Base-by-base conservation (phyloP, 2,329 filamentous ascomycete species). In the Paracorniculantispora psalliotae region DNA sequence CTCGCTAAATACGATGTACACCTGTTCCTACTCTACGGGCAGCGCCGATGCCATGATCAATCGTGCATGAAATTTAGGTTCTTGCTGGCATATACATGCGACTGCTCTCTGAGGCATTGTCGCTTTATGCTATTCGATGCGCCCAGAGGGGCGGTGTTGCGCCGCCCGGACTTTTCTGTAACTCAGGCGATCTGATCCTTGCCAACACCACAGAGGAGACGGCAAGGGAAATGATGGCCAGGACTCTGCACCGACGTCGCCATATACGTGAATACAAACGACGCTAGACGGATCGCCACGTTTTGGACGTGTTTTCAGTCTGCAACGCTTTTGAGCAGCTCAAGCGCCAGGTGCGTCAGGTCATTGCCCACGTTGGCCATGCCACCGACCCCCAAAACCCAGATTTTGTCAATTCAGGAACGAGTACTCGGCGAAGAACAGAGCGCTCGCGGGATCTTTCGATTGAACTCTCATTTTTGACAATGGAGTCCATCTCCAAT, bases 141-240 rank as follows among this genome's bases (percentile, higher is more conserved):
- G 8, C 21, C 2, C 2, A 28, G 26, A 43, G 28, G 47, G 23
- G 49, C 33, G 23, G 26, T 52, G 33, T 21, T 52, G 33, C 33
- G 23, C 49, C 49, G 49, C 49, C 49, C 49, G 49, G 30, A 8
- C 49, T 33, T 50, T 51, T 51, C 47, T 51, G 49, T 26, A 51
- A 51, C 49, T 35, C 23, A n/a, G 23, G 49, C 49, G 35, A 26
- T 52, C 35, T 37, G 49, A 52, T 28, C 49, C 12, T 33, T 15
- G 33, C 35, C 33, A 23, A 51, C 33, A 6, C 3, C 23, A 28
- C n/a, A 33, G 21, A 25, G n/a, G 30, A 25, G 19, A 25, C 13
- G 2, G 19, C 13, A 25, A 15, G 25, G 17, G 30, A 17, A 52
- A 39, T 26, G 4, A 41, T 52, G 49, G n/a, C 49, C 21, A 49